Evolutionary conservation across 2,329 filamentous ascomycete genomes (phyloP), one percentile per base, ranked within the genome.

Genomic region (Fusarium proliferatum): DNA sequence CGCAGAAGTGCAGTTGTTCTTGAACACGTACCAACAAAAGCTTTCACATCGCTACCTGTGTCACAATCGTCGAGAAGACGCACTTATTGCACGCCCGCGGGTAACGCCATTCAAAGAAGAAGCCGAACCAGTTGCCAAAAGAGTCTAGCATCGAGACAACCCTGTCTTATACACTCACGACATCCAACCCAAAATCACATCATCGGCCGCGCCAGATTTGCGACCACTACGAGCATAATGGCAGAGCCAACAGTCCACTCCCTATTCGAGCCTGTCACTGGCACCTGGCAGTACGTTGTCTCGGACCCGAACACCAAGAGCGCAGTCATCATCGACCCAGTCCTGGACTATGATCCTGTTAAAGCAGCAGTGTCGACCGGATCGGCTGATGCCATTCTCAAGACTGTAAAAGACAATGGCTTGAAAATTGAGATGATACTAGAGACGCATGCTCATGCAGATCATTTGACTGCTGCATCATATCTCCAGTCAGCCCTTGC

Each of bases 371-470:
- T 92, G 65, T 83, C 79, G 10, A 91, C 90, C 0, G 52, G 74
- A 2, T 81, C 86, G 0, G 90, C 90, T 4, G 88, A 92, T 65
- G 49, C 67, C 0, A 71, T 92, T 0, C 80, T 92, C 0, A 71
- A 81, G 0, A 30, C 87, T 0, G 77, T 89, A 11, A 71, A 76
- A 8, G 74, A 85, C 3, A 78, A 87, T 3, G 81, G 81, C 2
- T 91, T 90, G 75, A 83, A 69, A 0, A 76, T 92, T 15, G 81
- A 83, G 2, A 81, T 79, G 45, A 88, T 92, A 23, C 83, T 92
- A 6, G 90, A 92, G 72, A 92, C 90, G 0, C 90, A 92, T 76
- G 86, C 84, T 0, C 88, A 91, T 68, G 89, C 89, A 7, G 88
- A 92, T 62, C 89, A 92, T 67, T 70, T 91, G 1, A 91, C 88